Evolutionary conservation across 1,284 basidiomycete species (phyloP).

Genomic region (Phlebopus sp.): DNA sequence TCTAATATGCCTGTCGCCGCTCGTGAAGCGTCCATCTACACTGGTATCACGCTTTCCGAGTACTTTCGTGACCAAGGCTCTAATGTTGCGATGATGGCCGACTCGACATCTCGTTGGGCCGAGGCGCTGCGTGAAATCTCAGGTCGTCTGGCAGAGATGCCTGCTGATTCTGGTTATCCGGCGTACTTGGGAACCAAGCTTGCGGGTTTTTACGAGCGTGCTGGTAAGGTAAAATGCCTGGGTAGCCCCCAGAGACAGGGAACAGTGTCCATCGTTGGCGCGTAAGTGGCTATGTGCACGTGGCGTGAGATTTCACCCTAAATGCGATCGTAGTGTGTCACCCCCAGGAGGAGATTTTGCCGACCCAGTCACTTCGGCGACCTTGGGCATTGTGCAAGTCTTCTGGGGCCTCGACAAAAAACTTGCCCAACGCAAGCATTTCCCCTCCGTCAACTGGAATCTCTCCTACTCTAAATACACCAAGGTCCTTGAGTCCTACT

Average conservation of each 20-base stretch:
- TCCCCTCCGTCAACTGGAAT: slow-evolving; percentile 99
- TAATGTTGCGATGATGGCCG: slow-evolving; percentile 99
- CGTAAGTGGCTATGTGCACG: slow-evolving; percentile 57
- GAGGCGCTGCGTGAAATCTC: slow-evolving; percentile 99
- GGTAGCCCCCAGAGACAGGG: slow-evolving; percentile 89
- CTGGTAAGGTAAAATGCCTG: slow-evolving; percentile 93
- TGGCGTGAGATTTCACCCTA: slow-evolving; percentile 8
- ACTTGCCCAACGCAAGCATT: slow-evolving; percentile 96
- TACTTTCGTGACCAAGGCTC: slow-evolving; percentile 99
- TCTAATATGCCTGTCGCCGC: slow-evolving; percentile 99
- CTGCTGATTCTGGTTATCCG: slow-evolving; percentile 98
- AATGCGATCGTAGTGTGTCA: slow-evolving; percentile 67
- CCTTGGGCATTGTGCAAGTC: slow-evolving; percentile 97
- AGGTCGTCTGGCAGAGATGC: slow-evolving; percentile 99
- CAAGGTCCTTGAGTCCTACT: slow-evolving; percentile 92
- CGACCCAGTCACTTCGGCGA: slow-evolving; percentile 96
- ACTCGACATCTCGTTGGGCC: slow-evolving; percentile 99
- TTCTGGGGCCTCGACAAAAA: slow-evolving; percentile 98
- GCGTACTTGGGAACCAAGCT: slow-evolving; percentile 97
- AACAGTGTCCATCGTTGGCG: slow-evolving; percentile 97
- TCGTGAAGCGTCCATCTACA: slow-evolving; percentile 99
- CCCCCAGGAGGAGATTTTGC: slow-evolving; percentile 99
- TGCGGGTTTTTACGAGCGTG: slow-evolving; percentile 98
- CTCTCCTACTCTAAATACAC: slow-evolving; percentile 99
- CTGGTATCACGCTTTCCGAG: slow-evolving; percentile 98